These are phyloP conservation scores for Porogramme epimiltina DNA, from an alignment of 1,284 basidiomycete genomes.

Conservation along the genomic window DNA sequence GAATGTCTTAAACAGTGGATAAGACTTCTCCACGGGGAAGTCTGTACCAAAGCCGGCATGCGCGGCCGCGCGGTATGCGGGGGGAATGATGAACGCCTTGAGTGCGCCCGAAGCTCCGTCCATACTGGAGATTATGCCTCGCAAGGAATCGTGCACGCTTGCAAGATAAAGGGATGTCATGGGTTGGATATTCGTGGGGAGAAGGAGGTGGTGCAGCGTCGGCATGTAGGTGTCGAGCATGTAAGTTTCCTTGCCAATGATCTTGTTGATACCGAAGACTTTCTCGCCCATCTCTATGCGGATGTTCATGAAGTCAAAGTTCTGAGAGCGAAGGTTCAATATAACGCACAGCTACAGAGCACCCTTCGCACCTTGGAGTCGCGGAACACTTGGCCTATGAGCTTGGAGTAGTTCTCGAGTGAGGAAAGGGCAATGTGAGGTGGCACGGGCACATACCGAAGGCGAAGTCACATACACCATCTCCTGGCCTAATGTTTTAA, in stretches of 20 bases:
- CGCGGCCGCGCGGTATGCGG: constrained; percentile 27
- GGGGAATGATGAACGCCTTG: constrained; percentile 17
- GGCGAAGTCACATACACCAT: constrained; percentile 22
- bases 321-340: constrained; percentile 8
- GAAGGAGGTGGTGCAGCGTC: constrained; percentile 14
- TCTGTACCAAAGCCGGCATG: constrained; percentile 27
- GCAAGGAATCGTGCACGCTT: constrained; percentile 9
- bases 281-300: constrained; percentile 14
- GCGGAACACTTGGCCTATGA: constrained; percentile 23
- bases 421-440: background rate
- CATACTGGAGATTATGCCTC: constrained; percentile 5
- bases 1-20: constrained; percentile 24
- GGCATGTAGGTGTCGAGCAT: constrained; percentile 18
- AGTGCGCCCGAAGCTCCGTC: constrained; percentile 15
- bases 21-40: constrained; percentile 25
- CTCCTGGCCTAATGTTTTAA: constrained; percentile 17
- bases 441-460: constrained; percentile 9
- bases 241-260: background rate
- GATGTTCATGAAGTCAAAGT: constrained; percentile 18
- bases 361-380: constrained; percentile 15
- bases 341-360: no score
- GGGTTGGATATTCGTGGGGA: constrained; percentile 12
- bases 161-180: constrained; percentile 11
- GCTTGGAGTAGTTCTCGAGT: background rate
- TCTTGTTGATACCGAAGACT: constrained; percentile 8